Evolutionary conservation across 257 asterid genomes (phyloP), one percentile per base, ranked within the genome.

Genomic region (Petunia secreta): DNA sequence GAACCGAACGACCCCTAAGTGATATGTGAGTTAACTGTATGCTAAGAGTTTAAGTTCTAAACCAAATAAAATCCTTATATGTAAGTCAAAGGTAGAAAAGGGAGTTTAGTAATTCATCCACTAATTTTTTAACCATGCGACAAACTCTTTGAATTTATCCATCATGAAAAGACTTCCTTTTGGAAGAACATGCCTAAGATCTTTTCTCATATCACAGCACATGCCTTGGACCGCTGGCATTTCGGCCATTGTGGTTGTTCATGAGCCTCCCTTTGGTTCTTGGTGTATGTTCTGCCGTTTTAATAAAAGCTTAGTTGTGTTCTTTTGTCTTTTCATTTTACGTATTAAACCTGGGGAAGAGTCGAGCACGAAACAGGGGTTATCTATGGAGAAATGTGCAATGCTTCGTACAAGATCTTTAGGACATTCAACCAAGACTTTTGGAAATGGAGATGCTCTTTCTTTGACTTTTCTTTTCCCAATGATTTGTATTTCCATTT

Each of bases 301-400:
- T 16, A 2, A 46, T 8, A 5, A n/a, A 55, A 55, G 25, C 58
- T 69, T 71, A 71, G 77, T 43, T 71, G 77, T 69, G 77, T 69
- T 46, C 1, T 10, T 69, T 69, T 46, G 77, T 41, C 44, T 69
- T 16, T 3, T 68, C 10, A 43, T 44, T 68, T 43, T n/a, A n/a
- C 16, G 39, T 5, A 5, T 50, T 53, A 13, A 2, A 64, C 11
- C 15, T 5, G 13, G 13, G 38, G 3, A 64, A 3, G 11, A n/a
- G 13, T 68, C 40, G 16, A 68, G 43, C 77, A 71, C 59, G 2
- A 71, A 71, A 48, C 4, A 71, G 5, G 5, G 25, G 60, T 71
- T 25, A 25, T 2, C 25, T 71, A 1, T 71, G 2, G 59, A 48
- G 2, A 25, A 71, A 48, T 71, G 77, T 71, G 77, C 14, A 46